phyloP scores from a whole-genome alignment of 2,329 filamentous ascomycete species.

The Aspergillus ibericus region DNA sequence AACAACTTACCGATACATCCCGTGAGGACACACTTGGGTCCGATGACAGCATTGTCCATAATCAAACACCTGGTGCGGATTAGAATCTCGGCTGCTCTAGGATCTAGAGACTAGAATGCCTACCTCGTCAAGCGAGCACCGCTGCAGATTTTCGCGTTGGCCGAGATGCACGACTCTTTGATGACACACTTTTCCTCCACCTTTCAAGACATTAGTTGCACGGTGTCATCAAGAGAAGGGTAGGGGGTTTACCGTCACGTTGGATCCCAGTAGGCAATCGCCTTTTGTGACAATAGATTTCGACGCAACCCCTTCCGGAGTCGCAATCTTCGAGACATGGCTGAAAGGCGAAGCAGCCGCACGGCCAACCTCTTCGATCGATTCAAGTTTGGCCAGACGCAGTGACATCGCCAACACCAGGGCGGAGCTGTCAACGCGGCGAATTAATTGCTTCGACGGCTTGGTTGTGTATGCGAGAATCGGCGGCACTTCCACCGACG shows the following conservation, averaged over 20 bases:
- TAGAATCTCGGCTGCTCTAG: not conserved
- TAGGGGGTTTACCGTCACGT: constrained; percentile 71
- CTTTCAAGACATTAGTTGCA: not conserved
- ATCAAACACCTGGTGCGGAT: constrained; percentile 66
- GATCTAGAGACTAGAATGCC: not conserved
- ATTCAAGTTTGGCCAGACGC: constrained; percentile 76
- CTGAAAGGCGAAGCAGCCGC: constrained; percentile 69
- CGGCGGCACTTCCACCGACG: constrained; percentile 59
- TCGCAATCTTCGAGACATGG: constrained; percentile 75
- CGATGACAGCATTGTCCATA: constrained; percentile 88
- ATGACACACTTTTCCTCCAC: constrained; percentile 72
- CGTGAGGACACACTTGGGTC: constrained; percentile 74
- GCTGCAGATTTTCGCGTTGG: constrained; percentile 80
- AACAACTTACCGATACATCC: constrained; percentile 63
- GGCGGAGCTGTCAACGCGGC: constrained; percentile 83
- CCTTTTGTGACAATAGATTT: constrained; percentile 78
- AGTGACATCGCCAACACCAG: constrained; percentile 80
- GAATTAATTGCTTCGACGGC: constrained; percentile 65
- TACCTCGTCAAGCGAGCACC: constrained; percentile 69
- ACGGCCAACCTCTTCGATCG: constrained; percentile 62
- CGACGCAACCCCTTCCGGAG: constrained; percentile 76
- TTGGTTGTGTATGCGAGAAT: constrained; percentile 69
- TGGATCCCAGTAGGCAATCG: constrained; percentile 82
- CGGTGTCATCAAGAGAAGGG: not conserved
- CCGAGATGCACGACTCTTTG: constrained; percentile 86